A percentile compares a stretch with the other conserved stretches of the same genome.
These are phyloP conservation scores for Aspergillus piperis DNA, from an alignment of 2,329 filamentous ascomycete species.

Conservation along the genomic window DNA sequence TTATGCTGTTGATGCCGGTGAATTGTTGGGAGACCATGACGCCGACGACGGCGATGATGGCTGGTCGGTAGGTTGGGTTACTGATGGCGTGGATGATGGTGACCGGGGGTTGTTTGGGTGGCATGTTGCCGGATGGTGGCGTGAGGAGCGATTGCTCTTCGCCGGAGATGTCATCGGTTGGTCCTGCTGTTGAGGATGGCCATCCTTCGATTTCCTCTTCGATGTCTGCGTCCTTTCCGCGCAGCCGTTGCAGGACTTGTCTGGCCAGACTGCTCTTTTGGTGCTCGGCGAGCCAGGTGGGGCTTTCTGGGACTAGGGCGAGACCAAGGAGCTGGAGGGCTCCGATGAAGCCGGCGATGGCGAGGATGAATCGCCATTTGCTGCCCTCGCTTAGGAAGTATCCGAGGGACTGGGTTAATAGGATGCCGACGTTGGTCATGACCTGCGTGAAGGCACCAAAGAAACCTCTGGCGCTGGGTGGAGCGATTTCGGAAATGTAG, in stretches of 20 bases:
- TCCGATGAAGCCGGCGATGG: conserved; percentile 69
- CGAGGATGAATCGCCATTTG: conserved; percentile 83
- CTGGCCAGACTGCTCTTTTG: conserved; percentile 63
- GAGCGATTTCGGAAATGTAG: conserved; percentile 90
- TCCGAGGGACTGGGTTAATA: conserved; percentile 78
- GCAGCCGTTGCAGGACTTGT: conserved; percentile 70
- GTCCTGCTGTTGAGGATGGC: conserved; percentile 46
- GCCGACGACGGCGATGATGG: conserved; percentile 79
- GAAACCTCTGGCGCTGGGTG: conserved; percentile 70
- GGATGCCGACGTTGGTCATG: conserved; percentile 88
- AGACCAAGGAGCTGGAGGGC: conserved; percentile 68
- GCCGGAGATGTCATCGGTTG: conserved; percentile 35
- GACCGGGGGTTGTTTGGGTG: conserved; percentile 66
- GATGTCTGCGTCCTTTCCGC: conserved; percentile 69
- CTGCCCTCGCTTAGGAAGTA: conserved; percentile 80
- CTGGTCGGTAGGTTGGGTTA: conserved; percentile 68
- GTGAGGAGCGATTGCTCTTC: conserved; percentile 73
- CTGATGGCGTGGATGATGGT: conserved; percentile 66
- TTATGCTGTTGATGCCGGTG: conserved; percentile 92
- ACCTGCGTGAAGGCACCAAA: conserved; percentile 85
- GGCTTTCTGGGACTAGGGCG: conserved; percentile 80
- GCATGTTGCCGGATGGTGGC: conserved; percentile 59
- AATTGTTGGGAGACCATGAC: conserved; percentile 94
- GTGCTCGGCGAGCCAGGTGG: conserved; percentile 77
- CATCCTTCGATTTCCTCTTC: conserved; percentile 68